Conservation (phyloP, 2,329 filamentous ascomycete genomes). For the Trichoderma breve region DNA sequence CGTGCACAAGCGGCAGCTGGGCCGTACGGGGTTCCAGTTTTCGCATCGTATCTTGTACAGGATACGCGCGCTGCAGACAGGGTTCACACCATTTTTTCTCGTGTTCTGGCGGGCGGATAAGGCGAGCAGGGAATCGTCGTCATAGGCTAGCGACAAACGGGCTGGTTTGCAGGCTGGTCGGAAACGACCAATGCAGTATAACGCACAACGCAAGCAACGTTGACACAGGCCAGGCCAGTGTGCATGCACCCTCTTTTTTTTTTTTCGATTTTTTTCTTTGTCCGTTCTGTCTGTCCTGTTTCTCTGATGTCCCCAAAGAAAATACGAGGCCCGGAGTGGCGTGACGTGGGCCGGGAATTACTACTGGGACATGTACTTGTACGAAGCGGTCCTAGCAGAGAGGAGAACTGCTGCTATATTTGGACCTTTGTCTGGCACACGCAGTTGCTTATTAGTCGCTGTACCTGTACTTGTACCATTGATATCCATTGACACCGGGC, state of each 20-base stretch:
- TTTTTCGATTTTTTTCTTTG: not conserved
- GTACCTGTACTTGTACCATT: not conserved
- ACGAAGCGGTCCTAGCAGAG: not conserved
- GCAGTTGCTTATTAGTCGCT: too few relatives aligned
- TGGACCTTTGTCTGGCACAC: not conserved
- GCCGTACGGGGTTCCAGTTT: not conserved
- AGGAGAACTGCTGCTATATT: not conserved
- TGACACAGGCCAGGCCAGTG: not conserved
- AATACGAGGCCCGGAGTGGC: slow-evolving; percentile 16
- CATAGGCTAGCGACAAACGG: not conserved
- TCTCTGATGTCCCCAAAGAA: not conserved
- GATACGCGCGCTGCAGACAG: slow-evolving; percentile 3
- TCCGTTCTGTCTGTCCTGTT: not conserved
- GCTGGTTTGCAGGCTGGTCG: slow-evolving; percentile 4
- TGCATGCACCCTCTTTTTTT: slow-evolving; percentile 1
- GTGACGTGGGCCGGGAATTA: slow-evolving; percentile 4
- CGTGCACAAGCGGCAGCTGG: not conserved
- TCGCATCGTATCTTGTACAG: slow-evolving; percentile 18
- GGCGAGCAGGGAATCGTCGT: slow-evolving; percentile 11
- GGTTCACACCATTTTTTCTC: slow-evolving; percentile 15
- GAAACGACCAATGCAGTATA: slow-evolving; percentile 6
- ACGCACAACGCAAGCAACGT: slow-evolving; percentile 18
- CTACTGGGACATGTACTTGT: not conserved
- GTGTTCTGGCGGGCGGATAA: slow-evolving; percentile 18
- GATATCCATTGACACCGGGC: not conserved